phyloP scores from a whole-genome alignment of 768 basidiomycete species.

The Xanthoconium stramineum region DNA sequence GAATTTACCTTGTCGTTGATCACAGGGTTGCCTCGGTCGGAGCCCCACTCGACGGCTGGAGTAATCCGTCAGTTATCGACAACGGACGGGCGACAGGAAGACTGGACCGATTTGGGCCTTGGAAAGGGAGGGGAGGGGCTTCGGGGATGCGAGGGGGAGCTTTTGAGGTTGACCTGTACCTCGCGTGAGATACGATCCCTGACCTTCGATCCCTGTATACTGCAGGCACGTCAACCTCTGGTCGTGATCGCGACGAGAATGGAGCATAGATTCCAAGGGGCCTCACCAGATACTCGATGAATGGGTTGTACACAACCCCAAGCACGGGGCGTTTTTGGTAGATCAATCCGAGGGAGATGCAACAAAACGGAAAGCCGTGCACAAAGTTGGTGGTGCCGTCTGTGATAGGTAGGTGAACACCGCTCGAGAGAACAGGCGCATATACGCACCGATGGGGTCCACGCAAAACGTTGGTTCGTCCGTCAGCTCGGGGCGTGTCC shows the following conservation, averaged over 20 bases:
- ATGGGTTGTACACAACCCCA: slow-evolving; percentile 93
- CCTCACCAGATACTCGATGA: slow-evolving; percentile 74
- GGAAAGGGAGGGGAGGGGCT: slow-evolving; percentile 63
- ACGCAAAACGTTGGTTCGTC: slow-evolving; percentile 95
- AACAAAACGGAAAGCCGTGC: slow-evolving; percentile 82
- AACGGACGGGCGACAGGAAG: neutral
- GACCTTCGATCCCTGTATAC: slow-evolving; percentile 78
- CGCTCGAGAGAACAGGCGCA: neutral
- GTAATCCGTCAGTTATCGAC: slow-evolving; percentile 4
- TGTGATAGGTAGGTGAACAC: slow-evolving; percentile 22
- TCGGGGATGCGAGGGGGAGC: slow-evolving; percentile 65
- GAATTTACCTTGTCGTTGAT: slow-evolving; percentile 61
- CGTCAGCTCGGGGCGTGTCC: slow-evolving; percentile 64
- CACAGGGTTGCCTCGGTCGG: slow-evolving; percentile 57
- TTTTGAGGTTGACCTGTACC: slow-evolving; percentile 43
- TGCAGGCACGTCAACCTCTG: slow-evolving; percentile 18
- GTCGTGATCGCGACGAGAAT: neutral
- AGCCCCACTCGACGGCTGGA: slow-evolving; percentile 84
- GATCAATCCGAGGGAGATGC: slow-evolving; percentile 89
- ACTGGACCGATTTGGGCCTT: slow-evolving; percentile 64
- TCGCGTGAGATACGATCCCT: slow-evolving; percentile 73
- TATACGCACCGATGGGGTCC: slow-evolving; percentile 78
- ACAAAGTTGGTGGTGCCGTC: slow-evolving; percentile 90
- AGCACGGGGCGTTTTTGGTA: slow-evolving; percentile 78
- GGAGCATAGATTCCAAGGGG: neutral